phyloP scores from a whole-genome alignment of 1,284 basidiomycete genomes.

The Salmacisia buchloeana region DNA sequence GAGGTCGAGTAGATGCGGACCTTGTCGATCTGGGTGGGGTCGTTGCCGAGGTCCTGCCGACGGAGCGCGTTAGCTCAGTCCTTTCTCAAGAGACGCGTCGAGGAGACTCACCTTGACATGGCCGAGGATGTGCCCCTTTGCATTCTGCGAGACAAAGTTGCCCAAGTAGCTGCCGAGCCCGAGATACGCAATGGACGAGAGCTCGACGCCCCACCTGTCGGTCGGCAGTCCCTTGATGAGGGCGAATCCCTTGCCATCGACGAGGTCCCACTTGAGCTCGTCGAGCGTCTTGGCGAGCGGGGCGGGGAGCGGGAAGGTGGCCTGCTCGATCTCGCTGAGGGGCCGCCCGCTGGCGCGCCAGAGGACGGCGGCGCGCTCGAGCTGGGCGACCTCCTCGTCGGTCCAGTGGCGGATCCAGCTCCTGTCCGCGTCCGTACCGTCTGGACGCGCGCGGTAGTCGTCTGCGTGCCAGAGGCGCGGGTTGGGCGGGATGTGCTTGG shows the following conservation, averaged over 20 bases:
- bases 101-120: constrained; percentile 48
- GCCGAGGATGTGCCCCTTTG: constrained; percentile 53
- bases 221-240: constrained; percentile 53
- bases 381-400: constrained; percentile 24
- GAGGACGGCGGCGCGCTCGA: constrained; percentile 27
- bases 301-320: constrained; percentile 35
- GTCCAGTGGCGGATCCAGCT: constrained; percentile 38
- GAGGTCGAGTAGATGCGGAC: constrained; percentile 54
- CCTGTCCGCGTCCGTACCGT: constrained; percentile 23
- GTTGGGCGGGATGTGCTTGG: constrained; percentile 45
- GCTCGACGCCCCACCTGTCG: constrained; percentile 48
- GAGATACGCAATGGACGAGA: constrained; percentile 52
- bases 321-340: constrained; percentile 39
- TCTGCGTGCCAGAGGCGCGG: constrained; percentile 40
- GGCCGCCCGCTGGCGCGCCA: constrained; percentile 33
- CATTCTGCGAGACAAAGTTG: constrained; percentile 51
- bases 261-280: constrained; percentile 23
- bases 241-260: constrained; percentile 49
- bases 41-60: constrained; percentile 50
- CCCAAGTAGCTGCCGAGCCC: constrained; percentile 52
- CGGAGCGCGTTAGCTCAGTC: neutral
- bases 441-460: constrained; percentile 36
- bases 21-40: constrained; percentile 54
- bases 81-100: neutral
- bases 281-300: constrained; percentile 26